These are phyloP conservation scores for Candida gigantensis DNA, from an alignment of 1,139 yeast genomes.

Conservation along the genomic window DNA sequence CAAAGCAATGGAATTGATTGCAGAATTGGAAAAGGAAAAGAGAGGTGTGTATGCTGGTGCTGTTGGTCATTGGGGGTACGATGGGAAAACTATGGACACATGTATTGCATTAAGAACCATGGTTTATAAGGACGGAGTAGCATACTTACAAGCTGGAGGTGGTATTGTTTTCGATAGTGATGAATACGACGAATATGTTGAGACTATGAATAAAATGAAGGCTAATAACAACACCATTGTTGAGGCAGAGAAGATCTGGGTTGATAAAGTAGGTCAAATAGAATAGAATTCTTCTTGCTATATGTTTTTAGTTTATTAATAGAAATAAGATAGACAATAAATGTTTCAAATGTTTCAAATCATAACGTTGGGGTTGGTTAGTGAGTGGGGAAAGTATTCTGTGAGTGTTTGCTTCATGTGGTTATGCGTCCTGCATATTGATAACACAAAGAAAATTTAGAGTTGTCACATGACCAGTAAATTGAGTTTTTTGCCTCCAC, in stretches of 20 bases:
- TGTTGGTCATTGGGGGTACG: slow-evolving; percentile 98
- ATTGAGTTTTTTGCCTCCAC: background rate
- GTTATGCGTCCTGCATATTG: background rate
- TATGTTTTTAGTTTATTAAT: background rate
- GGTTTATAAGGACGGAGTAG: slow-evolving; percentile 89
- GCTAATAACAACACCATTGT: slow-evolving; percentile 88
- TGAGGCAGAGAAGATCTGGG: slow-evolving; percentile 86
- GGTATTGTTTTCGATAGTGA: slow-evolving; percentile 96
- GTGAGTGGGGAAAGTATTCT: too few relatives aligned
- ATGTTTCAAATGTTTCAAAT: background rate
- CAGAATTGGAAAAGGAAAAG: slow-evolving; percentile 85
- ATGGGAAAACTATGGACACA: slow-evolving; percentile 90
- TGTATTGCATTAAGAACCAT: slow-evolving; percentile 96
- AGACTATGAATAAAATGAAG: slow-evolving; percentile 95
- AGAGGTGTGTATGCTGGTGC: slow-evolving; percentile 99
- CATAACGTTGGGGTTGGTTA: too few relatives aligned
- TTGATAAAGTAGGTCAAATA: slow-evolving; percentile 41
- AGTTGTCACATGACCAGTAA: slow-evolving; percentile 5
- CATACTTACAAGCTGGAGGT: slow-evolving; percentile 97
- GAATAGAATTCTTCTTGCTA: slow-evolving; percentile 2
- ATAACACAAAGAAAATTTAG: background rate
- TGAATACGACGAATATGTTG: slow-evolving; percentile 91
- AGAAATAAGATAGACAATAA: background rate
- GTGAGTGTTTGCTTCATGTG: background rate
- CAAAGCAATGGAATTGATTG: slow-evolving; percentile 91